These are phyloP conservation scores for Moricandia moricandioides DNA, from an alignment of 345 rosid species.

Conservation along the genomic window DNA sequence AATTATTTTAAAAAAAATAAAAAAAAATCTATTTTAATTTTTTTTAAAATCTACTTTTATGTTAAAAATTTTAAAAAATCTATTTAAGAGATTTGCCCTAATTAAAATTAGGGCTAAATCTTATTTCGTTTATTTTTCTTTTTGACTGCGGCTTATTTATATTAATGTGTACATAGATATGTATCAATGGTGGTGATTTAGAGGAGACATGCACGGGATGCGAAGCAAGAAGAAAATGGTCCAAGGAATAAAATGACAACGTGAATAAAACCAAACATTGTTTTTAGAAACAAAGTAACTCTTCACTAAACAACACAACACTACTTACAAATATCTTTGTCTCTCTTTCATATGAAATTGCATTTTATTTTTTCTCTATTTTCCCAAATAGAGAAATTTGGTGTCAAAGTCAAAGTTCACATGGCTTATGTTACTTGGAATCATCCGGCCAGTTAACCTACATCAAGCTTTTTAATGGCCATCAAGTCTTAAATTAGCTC, in stretches of 20 bases:
- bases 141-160: neutral
- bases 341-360: constrained; percentile 22
- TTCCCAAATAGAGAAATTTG: neutral
- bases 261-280: constrained; percentile 40
- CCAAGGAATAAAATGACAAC: constrained; percentile 33
- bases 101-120: no score
- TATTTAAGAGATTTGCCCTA: no score
- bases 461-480: neutral
- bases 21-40: no score
- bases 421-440: constrained; percentile 25
- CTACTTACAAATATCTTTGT: constrained; percentile 20
- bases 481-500: neutral
- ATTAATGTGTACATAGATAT: neutral
- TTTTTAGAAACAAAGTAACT: constrained; percentile 31
- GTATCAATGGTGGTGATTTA: constrained; percentile 15
- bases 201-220: constrained; percentile 34
- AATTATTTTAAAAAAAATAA: no score
- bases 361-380: constrained; percentile 3
- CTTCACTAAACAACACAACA: constrained; percentile 27
- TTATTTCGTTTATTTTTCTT: neutral
- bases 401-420: constrained; percentile 35
- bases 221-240: constrained; percentile 28
- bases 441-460: constrained; percentile 4
- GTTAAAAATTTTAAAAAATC: no score
- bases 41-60: no score